Evolutionary conservation across 2,329 filamentous ascomycete species (phyloP), one percentile per base, ranked within the genome.

Genomic region (Colletotrichum aenigma): DNA sequence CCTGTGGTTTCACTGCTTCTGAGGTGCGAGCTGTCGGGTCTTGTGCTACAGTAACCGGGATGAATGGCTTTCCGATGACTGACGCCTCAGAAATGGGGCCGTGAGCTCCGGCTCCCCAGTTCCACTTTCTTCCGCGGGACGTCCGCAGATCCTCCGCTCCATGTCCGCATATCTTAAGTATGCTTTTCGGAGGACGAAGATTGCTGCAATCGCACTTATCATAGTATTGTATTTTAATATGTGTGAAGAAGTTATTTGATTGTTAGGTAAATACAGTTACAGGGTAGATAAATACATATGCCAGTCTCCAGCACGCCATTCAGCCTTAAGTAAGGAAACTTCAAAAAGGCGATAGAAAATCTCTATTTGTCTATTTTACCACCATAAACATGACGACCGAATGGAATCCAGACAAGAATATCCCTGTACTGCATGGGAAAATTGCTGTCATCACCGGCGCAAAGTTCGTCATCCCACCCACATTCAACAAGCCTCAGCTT

Each of bases 391-490:
- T 71, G 61, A 12, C 21, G 3, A 18, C 18, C 6, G 3, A 24
- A 8, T 76, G 70, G 70, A 58, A 56, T 43, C 56, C 70, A 5
- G 21, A 70, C 2, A 30, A 3, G 1, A 43, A 78, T 16, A 76
- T 81, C 61, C 77, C 79, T 1, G 36, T 76, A 34, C 61, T 81
- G 1, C 43, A 34, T 3, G 80, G 79, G 13, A 81, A 79, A 38
- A 64, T 81, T 4, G 78, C 71, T 16, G 62, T 82, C 2, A 78
- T 81, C 6, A 82, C 80, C 1, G 80, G 80, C 7, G 79, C 71
- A 24, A 81, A 77, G 80, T 82, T 71, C 9, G 76, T 36, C 32
- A 38, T 13, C 28, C 3, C 10, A 52, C 43, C n/a, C n/a, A 52
- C n/a, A 34, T 61, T 34, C 18, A 16, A n/a, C 58, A n/a, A 13